Conservation (phyloP, 1,284 basidiomycete genomes). For the Schizophyllum amplum region DNA sequence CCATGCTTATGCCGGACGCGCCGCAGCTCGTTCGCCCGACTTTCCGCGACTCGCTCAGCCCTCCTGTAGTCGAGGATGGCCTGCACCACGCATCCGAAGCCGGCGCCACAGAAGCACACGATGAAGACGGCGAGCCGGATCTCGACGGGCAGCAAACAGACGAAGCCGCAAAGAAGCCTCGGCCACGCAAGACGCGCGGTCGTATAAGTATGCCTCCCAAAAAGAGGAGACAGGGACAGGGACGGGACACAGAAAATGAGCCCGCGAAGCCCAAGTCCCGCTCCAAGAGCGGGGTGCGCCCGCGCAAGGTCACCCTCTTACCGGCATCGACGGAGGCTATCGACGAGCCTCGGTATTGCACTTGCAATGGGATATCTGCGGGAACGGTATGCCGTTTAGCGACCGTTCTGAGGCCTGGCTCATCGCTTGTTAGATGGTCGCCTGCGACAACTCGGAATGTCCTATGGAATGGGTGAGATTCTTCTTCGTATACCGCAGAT, state of each 20-base stretch:
- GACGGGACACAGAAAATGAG: neutral
- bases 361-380: slow-evolving; percentile 68
- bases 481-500: neutral
- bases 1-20: slow-evolving; percentile 39
- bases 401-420: neutral
- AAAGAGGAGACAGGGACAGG: slow-evolving; percentile 4
- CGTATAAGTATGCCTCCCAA: neutral
- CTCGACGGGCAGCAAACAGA: neutral
- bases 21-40: neutral
- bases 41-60: slow-evolving; percentile 20
- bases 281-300: too few relatives aligned
- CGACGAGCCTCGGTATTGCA: slow-evolving; percentile 64
- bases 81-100: slow-evolving; percentile 27
- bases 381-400: slow-evolving; percentile 49
- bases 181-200: slow-evolving; percentile 1
- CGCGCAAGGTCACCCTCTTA: slow-evolving; percentile 12
- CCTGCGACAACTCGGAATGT: slow-evolving; percentile 65
- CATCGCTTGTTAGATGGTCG: slow-evolving; percentile 61
- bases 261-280: slow-evolving; percentile 1
- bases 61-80: slow-evolving; percentile 32
- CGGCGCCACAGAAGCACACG: slow-evolving; percentile 5
- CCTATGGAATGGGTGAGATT: slow-evolving; percentile 66
- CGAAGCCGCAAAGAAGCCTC: neutral
- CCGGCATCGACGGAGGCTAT: slow-evolving; percentile 18
- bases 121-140: neutral